Conservation (phyloP, 2,329 filamentous ascomycete species). For the Boeremia lycopersici region DNA sequence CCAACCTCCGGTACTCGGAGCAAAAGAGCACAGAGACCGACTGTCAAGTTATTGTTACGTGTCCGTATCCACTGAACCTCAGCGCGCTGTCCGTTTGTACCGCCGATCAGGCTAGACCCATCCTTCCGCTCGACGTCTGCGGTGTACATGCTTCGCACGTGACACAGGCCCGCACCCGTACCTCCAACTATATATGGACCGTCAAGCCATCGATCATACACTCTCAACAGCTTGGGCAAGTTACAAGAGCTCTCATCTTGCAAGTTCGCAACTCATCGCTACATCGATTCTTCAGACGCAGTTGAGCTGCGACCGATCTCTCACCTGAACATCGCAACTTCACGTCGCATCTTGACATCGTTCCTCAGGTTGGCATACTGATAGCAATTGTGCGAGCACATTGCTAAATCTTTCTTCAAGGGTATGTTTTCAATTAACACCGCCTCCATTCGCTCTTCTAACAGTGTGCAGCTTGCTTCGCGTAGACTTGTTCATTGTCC, state of each 20-base stretch:
- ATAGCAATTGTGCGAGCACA: neutral
- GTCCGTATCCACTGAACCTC: no score
- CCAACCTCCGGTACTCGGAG: no score
- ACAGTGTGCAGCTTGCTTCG: neutral
- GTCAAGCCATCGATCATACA: neutral
- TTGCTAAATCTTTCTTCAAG: neutral
- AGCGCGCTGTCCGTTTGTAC: neutral
- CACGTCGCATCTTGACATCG: no score
- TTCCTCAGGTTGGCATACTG: no score
- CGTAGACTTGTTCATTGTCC: neutral
- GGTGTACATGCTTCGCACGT: constrained; percentile 3
- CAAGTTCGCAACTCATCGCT: neutral
- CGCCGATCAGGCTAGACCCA: neutral
- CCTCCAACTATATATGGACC: neutral
- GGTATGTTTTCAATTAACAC: neutral
- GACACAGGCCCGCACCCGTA: neutral
- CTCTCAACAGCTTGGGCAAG: neutral
- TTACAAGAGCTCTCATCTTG: neutral
- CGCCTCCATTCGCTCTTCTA: neutral
- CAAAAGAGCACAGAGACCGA: no score
- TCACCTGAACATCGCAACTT: constrained; percentile 1
- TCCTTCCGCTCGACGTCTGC: neutral
- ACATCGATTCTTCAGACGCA: neutral
- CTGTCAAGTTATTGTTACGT: no score
- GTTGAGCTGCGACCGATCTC: neutral